Base-by-base conservation (phyloP, 805 yeast species). In the Ogataea wickerhamii region DNA sequence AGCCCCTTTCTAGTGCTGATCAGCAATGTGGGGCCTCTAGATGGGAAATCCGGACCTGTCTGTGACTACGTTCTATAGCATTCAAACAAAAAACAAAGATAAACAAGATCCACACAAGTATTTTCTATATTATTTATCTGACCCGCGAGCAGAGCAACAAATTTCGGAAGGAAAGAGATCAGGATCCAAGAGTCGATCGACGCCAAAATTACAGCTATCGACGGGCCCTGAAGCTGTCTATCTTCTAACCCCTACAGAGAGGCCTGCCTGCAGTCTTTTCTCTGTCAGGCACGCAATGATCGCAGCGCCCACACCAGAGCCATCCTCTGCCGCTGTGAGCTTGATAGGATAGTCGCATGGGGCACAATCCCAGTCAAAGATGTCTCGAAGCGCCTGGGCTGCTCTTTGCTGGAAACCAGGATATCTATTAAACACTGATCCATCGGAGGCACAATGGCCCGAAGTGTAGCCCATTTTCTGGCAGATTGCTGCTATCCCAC, bases 291-390 rank as follows among this genome's bases (percentile, higher is more conserved):
- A 96, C 36, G 98, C 98, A 66, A 91, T 89, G 55, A 91, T 76
- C 33, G 98, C 98, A 39, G 98, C 98, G 60, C 98, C 98, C 34
- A 86, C 96, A 68, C 97, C 97, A 33, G 93, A 82, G 52, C 98
- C 98, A 69, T 93, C 98, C 69, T 91, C 96, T 19, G 62, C 62
- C 18, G 49, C 53, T 5, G 52, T 52, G 23, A 57, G 38, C 14
- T 41, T 42, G 20, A 57, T 51, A 20, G 63, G 64, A 34, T 45
- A 48, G 21, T 51, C 50, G 14, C 41, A 39, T n/a, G 47, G 41
- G 21, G 28, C 38, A 21, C 45, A 28, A 13, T 47, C 44, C 96
- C 96, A 91, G 49, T 71, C 91, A 58, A 87, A 86, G 53, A 91
- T 87, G 60, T 88, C 97, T 64, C 80, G 79, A 60, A 91, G 74